These are phyloP conservation scores for Saccharata proteae DNA, from an alignment of 2,329 filamentous ascomycete species.

Conservation along the genomic window DNA sequence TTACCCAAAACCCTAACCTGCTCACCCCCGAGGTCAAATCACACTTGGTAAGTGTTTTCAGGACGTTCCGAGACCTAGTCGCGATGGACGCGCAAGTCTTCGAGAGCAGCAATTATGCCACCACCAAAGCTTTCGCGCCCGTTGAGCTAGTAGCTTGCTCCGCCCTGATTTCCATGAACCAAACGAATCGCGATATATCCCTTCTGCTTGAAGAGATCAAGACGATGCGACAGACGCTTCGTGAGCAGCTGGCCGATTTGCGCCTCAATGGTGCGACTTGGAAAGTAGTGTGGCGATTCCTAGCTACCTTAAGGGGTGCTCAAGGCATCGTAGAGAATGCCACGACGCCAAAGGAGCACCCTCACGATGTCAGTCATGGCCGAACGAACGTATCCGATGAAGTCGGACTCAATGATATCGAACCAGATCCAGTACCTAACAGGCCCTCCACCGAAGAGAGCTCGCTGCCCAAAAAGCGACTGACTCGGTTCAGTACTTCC, in stretches of 20 bases:
- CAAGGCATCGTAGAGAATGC: too few relatives aligned
- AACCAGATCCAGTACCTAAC: too few relatives aligned
- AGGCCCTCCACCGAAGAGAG: too few relatives aligned
- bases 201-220: conserved; percentile 20
- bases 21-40: conserved; percentile 19
- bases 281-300: conserved; percentile 21
- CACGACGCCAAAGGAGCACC: too few relatives aligned
- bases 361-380: too few relatives aligned
- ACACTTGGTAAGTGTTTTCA: conserved; percentile 23
- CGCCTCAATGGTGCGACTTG: conserved; percentile 16
- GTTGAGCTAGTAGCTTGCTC: conserved; percentile 23
- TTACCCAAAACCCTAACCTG: conserved; percentile 17
- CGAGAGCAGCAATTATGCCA: conserved; percentile 15
- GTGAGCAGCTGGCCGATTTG: conserved; percentile 19
- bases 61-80: conserved; percentile 17
- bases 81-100: conserved; percentile 18
- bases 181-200: conserved; percentile 15
- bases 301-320: too few relatives aligned
- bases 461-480: too few relatives aligned
- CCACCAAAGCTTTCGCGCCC: conserved; percentile 23
- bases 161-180: conserved; percentile 21
- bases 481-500: too few relatives aligned
- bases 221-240: conserved; percentile 14
- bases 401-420: too few relatives aligned
- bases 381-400: too few relatives aligned